Base-by-base conservation (phyloP, 2,329 filamentous ascomycete genomes). In the Cladophialophora carrionii region DNA sequence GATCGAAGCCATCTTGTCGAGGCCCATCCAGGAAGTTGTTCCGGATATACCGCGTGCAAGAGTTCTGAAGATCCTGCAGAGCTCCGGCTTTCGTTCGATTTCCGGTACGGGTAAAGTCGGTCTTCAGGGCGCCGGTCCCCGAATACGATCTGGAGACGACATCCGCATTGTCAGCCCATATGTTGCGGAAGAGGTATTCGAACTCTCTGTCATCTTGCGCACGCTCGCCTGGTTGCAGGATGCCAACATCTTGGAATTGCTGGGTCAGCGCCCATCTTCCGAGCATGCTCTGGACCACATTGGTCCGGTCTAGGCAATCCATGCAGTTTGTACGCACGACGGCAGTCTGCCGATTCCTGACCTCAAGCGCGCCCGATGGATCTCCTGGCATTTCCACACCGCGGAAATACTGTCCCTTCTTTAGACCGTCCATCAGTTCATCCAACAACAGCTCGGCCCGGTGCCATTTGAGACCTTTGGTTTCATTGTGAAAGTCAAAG, bases 151-250 rank as follows among this genome's bases (percentile, higher is more conserved):
- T 89, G 20, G 93, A 96, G 37, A 99, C 93, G 26, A 96, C 90
- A 76, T 99, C 95, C 62, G 96, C 95, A 74, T 99, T 99, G 79
- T 99, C 95, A 32, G 95, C 95, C 95, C 95, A 99, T 17, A 98
- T 84, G 78, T 98, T 98, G 71, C 95, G 91, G 86, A 98, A 99
- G 64, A 98, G 81, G 72, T 90, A 83, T 77, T 97, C 93, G 75
- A 99, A 99, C 0, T 84, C 86, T 12, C 84, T 81, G 73, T 97
- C 92, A 72, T 92, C 90, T 64, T 88, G 87, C 71, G 95, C 93
- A 24, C 85, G 88, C 73, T 94, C 87, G 62, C 92, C 92, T 29
- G 87, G 85, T 59, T 85, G 79, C 72, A 98, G 85, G 58, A 97
- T 81, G 41, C 93, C 93, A 3, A 92, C 81, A 72, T 98, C 94